Evolutionary conservation across 768 basidiomycete species (phyloP).

Genomic region (Pisolithus albus): DNA sequence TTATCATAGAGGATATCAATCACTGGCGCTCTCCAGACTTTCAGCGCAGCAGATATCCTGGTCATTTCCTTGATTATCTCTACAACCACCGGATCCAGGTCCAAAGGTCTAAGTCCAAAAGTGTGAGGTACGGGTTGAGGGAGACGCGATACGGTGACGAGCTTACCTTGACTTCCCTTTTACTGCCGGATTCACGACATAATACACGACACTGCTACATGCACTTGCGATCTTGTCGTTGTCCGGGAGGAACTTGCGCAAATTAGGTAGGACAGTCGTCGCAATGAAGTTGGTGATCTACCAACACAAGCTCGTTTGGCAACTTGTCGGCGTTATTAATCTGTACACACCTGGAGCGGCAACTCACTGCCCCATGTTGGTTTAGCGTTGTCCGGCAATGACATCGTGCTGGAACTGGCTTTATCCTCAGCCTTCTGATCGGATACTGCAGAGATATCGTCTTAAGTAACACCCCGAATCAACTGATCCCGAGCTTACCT

Average conservation of each 20-base stretch:
- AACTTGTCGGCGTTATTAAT: conserved; percentile 11
- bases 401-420: conserved; percentile 36
- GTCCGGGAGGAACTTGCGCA: conserved; percentile 77
- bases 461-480: background rate
- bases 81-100: conserved; percentile 62
- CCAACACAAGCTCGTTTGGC: conserved; percentile 1
- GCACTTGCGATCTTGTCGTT: conserved; percentile 74
- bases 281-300: conserved; percentile 74
- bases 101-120: conserved; percentile 57
- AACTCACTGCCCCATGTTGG: conserved; percentile 22
- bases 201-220: conserved; percentile 80
- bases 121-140: conserved; percentile 3
- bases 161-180: conserved; percentile 67
- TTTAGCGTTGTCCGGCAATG: conserved; percentile 29
- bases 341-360: conserved; percentile 19
- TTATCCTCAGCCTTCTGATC: conserved; percentile 61
- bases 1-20: conserved; percentile 79
- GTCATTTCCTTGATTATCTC: conserved; percentile 74
- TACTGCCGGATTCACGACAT: conserved; percentile 74
- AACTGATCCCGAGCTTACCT: conserved; percentile 30
- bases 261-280: conserved; percentile 56
- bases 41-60: conserved; percentile 65
- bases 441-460: conserved; percentile 10
- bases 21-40: conserved; percentile 79
- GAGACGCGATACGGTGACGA: background rate